A percentile compares a stretch with the other conserved stretches of the same genome.
These are phyloP conservation scores for Myxozyma vanderwaltii DNA, from an alignment of 805 yeast genomes.

Conservation along the genomic window DNA sequence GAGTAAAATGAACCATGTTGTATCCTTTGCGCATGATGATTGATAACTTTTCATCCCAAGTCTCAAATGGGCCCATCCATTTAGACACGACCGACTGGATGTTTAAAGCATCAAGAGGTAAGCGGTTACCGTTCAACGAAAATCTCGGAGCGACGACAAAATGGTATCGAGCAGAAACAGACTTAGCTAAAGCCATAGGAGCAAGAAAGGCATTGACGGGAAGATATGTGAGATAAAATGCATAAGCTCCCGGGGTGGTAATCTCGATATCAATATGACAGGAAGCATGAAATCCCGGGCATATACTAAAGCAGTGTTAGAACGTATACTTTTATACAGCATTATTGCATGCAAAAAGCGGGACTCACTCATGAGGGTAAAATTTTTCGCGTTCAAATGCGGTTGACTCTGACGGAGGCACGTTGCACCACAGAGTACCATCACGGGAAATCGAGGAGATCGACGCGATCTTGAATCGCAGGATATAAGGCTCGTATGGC, in stretches of 20 bases:
- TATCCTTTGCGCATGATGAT: slow-evolving; percentile 74
- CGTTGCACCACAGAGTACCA: slow-evolving; percentile 74
- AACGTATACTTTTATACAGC: neutral
- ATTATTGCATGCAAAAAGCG: neutral
- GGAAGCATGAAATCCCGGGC: slow-evolving; percentile 65
- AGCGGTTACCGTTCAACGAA: slow-evolving; percentile 53
- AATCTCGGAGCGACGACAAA: slow-evolving; percentile 82
- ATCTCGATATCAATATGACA: slow-evolving; percentile 61
- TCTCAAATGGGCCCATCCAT: slow-evolving; percentile 73
- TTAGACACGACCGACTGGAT: slow-evolving; percentile 86
- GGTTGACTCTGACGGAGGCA: slow-evolving; percentile 52
- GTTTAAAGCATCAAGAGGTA: slow-evolving; percentile 77
- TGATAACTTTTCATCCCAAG: slow-evolving; percentile 70
- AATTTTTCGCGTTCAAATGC: slow-evolving; percentile 61
- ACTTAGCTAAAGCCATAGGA: slow-evolving; percentile 33
- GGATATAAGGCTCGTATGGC: slow-evolving; percentile 45
- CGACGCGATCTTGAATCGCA: slow-evolving; percentile 70
- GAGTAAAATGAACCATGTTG: slow-evolving; percentile 96
- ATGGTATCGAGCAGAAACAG: slow-evolving; percentile 58
- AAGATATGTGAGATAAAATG: slow-evolving; percentile 67
- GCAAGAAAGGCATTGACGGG: slow-evolving; percentile 36
- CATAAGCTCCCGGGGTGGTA: slow-evolving; percentile 74
- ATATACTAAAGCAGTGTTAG: slow-evolving; percentile 31
- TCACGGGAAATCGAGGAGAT: slow-evolving; percentile 71
- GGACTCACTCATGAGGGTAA: slow-evolving; percentile 49